phyloP scores from a whole-genome alignment of 495 filamentous ascomycete species.

The Gamarada debralockiae region DNA sequence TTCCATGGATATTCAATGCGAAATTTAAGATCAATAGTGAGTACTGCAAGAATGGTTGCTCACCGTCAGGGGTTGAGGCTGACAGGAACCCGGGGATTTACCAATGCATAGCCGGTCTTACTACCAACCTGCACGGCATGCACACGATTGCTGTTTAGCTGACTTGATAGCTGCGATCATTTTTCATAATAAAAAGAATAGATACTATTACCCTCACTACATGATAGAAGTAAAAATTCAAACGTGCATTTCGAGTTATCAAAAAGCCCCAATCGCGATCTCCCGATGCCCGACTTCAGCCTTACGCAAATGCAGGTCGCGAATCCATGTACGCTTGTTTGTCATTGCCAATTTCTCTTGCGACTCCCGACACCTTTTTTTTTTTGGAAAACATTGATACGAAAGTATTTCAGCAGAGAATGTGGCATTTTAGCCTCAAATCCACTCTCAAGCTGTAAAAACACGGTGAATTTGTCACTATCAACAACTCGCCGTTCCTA shows the following conservation, averaged over 20 bases:
- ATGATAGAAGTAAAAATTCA: not conserved
- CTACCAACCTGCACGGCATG: not conserved
- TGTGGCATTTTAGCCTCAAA: conserved; percentile 10
- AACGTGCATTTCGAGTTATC: not conserved
- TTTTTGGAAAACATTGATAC: conserved; percentile 5
- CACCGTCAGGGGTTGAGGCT: conserved; percentile 7
- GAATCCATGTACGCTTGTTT: conserved; percentile 24
- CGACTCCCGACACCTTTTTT: conserved; percentile 8
- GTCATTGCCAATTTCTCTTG: conserved; percentile 27
- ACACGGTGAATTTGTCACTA: not conserved
- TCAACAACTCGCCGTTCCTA: conserved; percentile 9
- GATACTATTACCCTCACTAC: too few species aligned
- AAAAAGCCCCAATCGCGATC: not conserved
- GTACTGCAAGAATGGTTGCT: not conserved
- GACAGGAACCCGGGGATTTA: not conserved
- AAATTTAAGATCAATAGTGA: not conserved
- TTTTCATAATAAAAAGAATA: too few species aligned
- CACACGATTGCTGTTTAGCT: too few species aligned
- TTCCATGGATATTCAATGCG: not conserved
- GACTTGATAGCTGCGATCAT: too few species aligned
- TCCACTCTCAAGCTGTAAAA: not conserved
- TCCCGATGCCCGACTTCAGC: conserved; percentile 10
- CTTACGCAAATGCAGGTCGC: conserved; percentile 25
- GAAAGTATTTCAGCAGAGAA: conserved; percentile 6
- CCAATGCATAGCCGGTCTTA: not conserved